Evolutionary conservation across 805 yeast species (phyloP), one percentile per base, ranked within the genome.

Genomic region (Candida michaelii): DNA sequence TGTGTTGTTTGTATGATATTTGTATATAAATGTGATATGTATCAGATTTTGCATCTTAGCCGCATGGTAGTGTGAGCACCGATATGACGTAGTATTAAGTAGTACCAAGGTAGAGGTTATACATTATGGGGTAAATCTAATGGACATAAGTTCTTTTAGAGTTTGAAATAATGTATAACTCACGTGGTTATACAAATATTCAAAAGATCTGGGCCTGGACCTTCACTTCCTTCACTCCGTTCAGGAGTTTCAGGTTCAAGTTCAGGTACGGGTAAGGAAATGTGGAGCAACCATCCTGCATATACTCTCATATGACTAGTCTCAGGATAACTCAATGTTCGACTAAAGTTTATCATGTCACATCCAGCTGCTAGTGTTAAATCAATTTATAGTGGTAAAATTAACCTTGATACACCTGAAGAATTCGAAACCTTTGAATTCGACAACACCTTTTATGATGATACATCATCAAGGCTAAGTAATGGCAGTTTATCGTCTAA

Each of bases 321-420:
- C 33, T 30, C n/a, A 16, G 15, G 33, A 16, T 4, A 3, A 9
- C 21, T 21, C 23, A 21, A 5, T 8, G 23, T 21, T 6, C 23
- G 5, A 8, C 8, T 21, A 21, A 21, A 8, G 8, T 31, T 5
- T 10, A 35, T 12, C 15, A 69, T 69, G 74, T 58, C 73, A 27
- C 69, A 69, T 43, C 70, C 73, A n/a, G 68, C 65, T 9, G 73
- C 73, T 32, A 66, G 71, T 43, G 58, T 69, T 25, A 65, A 59
- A 45, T 65, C 73, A 13, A 62, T 69, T 8, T 58, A 51, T 43
- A 64, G 69, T 42, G 73, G 74, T 1, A 61, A 55, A 34, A 51
- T 54, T 29, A 62, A 60, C 43, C 40, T 61, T 14, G 60, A 54
- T 31, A 48, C 62, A 8, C 52, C 55, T 12, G 63, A 58, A n/a